Evolutionary conservation across 257 asterid genomes (phyloP).

Genomic region (Nicotiana attenuata): DNA sequence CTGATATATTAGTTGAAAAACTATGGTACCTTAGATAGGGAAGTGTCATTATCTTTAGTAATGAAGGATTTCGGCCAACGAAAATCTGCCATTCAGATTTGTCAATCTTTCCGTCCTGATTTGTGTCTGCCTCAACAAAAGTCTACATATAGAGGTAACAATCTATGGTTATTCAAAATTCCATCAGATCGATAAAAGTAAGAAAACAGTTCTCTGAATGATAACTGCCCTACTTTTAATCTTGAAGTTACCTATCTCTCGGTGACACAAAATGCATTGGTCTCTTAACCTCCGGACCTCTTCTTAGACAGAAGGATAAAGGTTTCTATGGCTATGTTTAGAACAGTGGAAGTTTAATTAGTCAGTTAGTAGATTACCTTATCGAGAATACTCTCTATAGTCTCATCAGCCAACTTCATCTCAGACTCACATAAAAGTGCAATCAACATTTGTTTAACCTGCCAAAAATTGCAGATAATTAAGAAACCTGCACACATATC

Average conservation of each 20-base stretch:
- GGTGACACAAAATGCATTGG: neutral
- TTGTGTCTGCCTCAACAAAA: conserved; percentile 70
- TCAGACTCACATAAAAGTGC: conserved; percentile 90
- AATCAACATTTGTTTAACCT: conserved; percentile 98
- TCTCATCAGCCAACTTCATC: conserved; percentile 95
- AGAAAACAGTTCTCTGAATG: neutral
- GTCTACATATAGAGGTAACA: conserved; percentile 44
- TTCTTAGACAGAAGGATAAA: neutral
- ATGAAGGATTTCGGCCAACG: conserved; percentile 74
- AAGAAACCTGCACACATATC: conserved; percentile 17
- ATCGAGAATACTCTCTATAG: conserved; percentile 80
- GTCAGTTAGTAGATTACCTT: conserved; percentile 41
- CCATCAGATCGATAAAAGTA: neutral
- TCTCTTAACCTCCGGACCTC: neutral
- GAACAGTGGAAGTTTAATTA: neutral
- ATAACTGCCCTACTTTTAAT: neutral
- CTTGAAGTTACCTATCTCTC: neutral
- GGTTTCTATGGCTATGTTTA: neutral
- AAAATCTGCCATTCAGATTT: conserved; percentile 82
- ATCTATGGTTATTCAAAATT: neutral
- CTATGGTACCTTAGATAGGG: conserved; percentile 63
- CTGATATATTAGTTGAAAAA: neutral
- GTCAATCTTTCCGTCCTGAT: conserved; percentile 84
- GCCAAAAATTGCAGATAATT: conserved; percentile 28
- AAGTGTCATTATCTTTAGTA: conserved; percentile 93